A percentile compares a stretch with the other conserved stretches of the same genome.
Conservation (phyloP, 73 alveolate species). For the Tetrahymena thermophila region DNA sequence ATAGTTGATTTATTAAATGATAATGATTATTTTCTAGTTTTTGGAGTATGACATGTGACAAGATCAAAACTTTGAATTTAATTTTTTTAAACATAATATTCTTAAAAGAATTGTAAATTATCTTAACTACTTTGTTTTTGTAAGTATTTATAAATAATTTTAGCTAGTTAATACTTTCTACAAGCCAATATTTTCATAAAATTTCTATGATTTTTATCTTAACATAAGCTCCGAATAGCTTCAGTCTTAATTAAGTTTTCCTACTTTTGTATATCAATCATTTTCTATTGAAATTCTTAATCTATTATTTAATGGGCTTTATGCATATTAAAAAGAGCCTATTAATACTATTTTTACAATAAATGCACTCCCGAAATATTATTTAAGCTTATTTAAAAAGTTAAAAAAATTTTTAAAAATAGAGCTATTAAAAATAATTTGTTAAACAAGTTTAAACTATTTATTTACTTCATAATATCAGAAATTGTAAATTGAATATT, state of each 20-base stretch:
- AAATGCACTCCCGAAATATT: background rate
- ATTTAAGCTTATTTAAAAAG: background rate
- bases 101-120: background rate
- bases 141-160: background rate
- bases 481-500: too few species aligned
- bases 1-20: background rate
- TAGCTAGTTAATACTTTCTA: background rate
- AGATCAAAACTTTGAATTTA: background rate
- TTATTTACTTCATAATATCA: too few species aligned
- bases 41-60: background rate
- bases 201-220: background rate
- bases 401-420: background rate
- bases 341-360: background rate
- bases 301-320: background rate
- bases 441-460: too few species aligned
- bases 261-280: background rate
- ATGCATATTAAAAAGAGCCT: background rate
- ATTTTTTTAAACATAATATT: background rate
- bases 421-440: too few species aligned
- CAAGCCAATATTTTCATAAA: background rate
- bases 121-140: background rate
- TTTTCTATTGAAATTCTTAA: background rate
- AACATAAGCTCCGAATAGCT: background rate
- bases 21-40: background rate
- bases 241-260: background rate